Base-by-base conservation (phyloP, 306 rosid species). In the Prunus salicina region DNA sequence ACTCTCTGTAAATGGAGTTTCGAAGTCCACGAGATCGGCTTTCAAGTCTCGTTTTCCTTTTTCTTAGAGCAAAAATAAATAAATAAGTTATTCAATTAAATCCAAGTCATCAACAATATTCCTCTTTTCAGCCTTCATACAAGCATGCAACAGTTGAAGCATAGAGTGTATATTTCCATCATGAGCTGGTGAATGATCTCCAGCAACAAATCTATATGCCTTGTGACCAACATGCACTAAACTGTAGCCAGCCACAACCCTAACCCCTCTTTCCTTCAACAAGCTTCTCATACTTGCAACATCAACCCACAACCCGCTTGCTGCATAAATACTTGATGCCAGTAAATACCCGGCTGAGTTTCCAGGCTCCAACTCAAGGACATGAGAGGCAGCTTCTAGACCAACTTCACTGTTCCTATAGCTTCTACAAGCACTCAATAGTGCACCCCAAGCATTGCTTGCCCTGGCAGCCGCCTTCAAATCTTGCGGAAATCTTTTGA, bases 371-470 rank as follows among this genome's bases (percentile, higher is more conserved):
- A 85, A 20, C 66, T 27, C 74, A 25, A 78, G 83, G 49, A 81
- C 79, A 75, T 6, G 83, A 71, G 53, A 65, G 34, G 69, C 75
- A 6, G 79, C 88, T 81, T 50, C 81, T 2, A 49, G 18, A 1
- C 81, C 85, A n/a, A 85, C 38, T 63, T 58, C 25, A 1, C 68
- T 53, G 46, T 81, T 85, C 41, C 73, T 79, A 66, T 53, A 69
- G 75, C 77, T 85, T 73, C 74, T 81, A 56, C 88, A 85, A 58
- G 86, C 79, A 58, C 88, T 78, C 79, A 85, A 82, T 57, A 85
- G 55, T 24, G 88, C 80, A 57, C 83, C 80, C 88, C 83, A 85
- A 65, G 73, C 76, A 64, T 76, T 18, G 25, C 50, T 84, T 27
- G 74, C 84, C 16, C 81, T 72, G 11, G 72, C 41, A 22, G 79